Conservation (phyloP, 257 asterid species). For the Vinca minor region DNA sequence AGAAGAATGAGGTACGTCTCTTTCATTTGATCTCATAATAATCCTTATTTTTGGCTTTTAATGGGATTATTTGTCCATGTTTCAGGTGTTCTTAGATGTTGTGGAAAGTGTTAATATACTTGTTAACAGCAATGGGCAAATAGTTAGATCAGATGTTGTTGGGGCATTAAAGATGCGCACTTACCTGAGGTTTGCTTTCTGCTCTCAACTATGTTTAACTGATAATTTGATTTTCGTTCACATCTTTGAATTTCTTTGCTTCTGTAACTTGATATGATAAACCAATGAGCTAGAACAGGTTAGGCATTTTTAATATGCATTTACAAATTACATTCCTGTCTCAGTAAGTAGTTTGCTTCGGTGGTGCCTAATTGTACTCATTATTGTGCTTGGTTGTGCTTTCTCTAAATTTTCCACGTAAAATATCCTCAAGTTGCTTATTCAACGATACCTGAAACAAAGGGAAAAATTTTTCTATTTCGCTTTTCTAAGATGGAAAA, state of each 20-base stretch:
- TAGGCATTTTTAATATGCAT: not conserved
- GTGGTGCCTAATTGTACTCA: not conserved
- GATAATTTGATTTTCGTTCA: not conserved
- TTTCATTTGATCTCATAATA: slow-evolving; percentile 7
- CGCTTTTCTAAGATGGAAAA: not conserved
- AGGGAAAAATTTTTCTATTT: no score
- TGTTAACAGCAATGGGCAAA: slow-evolving; percentile 97
- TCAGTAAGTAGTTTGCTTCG: not conserved
- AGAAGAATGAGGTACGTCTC: slow-evolving; percentile 79
- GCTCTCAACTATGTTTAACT: not conserved
- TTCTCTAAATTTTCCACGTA: not conserved
- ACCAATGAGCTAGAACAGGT: no score
- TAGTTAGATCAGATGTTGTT: slow-evolving; percentile 89
- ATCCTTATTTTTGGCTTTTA: slow-evolving; percentile 9
- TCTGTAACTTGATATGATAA: not conserved
- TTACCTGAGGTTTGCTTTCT: slow-evolving; percentile 71
- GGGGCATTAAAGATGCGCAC: slow-evolving; percentile 99
- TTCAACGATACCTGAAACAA: no score
- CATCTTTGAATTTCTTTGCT: not conserved
- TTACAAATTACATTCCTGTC: not conserved
- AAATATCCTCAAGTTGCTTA: not conserved
- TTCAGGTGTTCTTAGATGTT: slow-evolving; percentile 96
- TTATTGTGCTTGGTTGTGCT: not conserved
- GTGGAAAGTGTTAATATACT: slow-evolving; percentile 99
- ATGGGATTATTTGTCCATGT: slow-evolving; percentile 23